Conservation (phyloP, 2,329 filamentous ascomycete species). For the Fusarium tjaetaba region DNA sequence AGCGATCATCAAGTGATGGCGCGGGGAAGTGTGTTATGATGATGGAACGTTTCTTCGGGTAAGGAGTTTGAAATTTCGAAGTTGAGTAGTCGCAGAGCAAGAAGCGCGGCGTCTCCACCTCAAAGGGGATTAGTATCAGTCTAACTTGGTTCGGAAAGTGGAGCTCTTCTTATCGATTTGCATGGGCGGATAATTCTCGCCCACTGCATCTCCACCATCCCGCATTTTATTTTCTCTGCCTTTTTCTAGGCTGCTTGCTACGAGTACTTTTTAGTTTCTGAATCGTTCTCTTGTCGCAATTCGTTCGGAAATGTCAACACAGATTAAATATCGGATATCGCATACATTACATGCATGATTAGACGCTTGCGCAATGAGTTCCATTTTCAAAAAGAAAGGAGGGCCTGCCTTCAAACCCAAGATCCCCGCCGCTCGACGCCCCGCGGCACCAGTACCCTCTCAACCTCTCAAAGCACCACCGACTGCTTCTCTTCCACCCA, state of each 20-base stretch:
- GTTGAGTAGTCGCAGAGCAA: constrained; percentile 54
- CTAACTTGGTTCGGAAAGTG: constrained; percentile 46
- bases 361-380: constrained; percentile 62
- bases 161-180: constrained; percentile 47
- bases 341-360: constrained; percentile 22
- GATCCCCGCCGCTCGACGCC: constrained; percentile 64
- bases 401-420: constrained; percentile 76
- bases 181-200: constrained; percentile 49
- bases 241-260: constrained; percentile 35
- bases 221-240: constrained; percentile 47
- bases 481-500: constrained; percentile 21
- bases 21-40: constrained; percentile 46
- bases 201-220: constrained; percentile 39
- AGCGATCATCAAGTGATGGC: constrained; percentile 50
- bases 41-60: constrained; percentile 49
- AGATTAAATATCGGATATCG: constrained; percentile 9
- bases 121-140: constrained; percentile 43
- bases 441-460: constrained; percentile 51
- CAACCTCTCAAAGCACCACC: constrained; percentile 34
- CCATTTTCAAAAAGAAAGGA: constrained; percentile 74
- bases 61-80: constrained; percentile 59
- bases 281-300: constrained; percentile 7
- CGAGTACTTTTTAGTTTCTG: constrained; percentile 34
- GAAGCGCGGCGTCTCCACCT: constrained; percentile 43
- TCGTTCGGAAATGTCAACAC: constrained; percentile 31